Evolutionary conservation across 345 rosid species (phyloP), one percentile per base, ranked within the genome.

Genomic region (Clausena lansium): DNA sequence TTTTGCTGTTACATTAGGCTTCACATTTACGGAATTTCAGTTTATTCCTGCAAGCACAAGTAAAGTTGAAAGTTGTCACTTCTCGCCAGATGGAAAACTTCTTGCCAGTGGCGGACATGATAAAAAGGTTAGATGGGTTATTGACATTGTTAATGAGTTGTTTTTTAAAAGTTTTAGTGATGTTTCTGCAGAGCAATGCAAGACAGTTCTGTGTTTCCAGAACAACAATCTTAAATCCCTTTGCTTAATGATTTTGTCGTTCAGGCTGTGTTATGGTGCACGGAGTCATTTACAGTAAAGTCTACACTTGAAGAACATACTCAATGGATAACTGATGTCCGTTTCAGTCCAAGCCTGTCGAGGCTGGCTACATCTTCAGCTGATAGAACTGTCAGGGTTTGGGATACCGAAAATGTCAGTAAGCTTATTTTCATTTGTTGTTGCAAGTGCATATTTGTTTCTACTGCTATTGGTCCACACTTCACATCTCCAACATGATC

Each of bases 41-140:
- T 70, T 7, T 81, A 78, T 92, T 79, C 38, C 80, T 19, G 81
- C 88, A 52, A 86, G 90, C 75, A 79, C 76, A 62, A 80, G 75
- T 73, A 80, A 87, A 80, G 69, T 88, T 77, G 92, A 90, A 77
- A 85, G 89, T 73, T 92, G 94, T 67, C 88, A 92, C 82, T 92
- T 90, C 87, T 92, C 96, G 30, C 77, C 89, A 1, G 89, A 90
- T 79, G 96, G 96, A 73, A 88, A 91, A 73, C 79, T 90, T 76
- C 90, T 92, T 47, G 93, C 92, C 58, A 84, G 92, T 78, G 92
- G 96, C 30, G 93, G 93, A 22, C 87, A 87, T 73, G 92, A 90
- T 78, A 88, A 83, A 71, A 90, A 81, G 90, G 96, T 92, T 67
- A 78, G 8, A 33, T 20, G 17, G 24, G 27, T 47, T 1, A 27